These are phyloP conservation scores for Leishmania braziliensis DNA, from an alignment of 208 protist species.

Conservation along the genomic window DNA sequence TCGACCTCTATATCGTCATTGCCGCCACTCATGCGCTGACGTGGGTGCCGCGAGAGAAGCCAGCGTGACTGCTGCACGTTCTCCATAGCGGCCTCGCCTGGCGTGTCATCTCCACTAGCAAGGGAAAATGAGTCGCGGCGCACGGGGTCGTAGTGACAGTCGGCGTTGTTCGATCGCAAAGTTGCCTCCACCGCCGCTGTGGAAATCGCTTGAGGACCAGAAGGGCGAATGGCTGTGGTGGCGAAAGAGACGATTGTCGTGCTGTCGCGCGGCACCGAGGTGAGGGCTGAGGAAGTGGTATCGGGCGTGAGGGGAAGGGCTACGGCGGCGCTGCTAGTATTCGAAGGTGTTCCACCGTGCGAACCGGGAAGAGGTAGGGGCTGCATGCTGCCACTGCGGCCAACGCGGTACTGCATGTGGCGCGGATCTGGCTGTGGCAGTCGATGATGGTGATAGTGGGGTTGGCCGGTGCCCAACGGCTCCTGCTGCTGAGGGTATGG, in stretches of 20 bases:
- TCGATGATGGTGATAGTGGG: constrained; percentile 9
- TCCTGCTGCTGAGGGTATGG: constrained; percentile 6
- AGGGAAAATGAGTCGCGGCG: neutral
- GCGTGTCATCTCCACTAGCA: neutral
- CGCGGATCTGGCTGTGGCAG: constrained; percentile 5
- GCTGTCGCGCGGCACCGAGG: constrained; percentile 13
- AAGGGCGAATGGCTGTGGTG: constrained; percentile 23
- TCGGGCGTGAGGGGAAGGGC: neutral
- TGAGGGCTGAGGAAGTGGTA: neutral
- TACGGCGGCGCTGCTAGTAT: neutral
- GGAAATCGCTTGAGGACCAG: neutral
- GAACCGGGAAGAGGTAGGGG: constrained; percentile 8
- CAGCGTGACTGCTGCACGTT: neutral
- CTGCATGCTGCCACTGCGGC: constrained; percentile 33
- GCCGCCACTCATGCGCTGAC: neutral
- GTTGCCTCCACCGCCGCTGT: neutral
- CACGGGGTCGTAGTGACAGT: neutral
- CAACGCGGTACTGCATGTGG: constrained; percentile 33
- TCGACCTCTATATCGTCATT: neutral
- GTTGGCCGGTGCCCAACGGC: neutral
- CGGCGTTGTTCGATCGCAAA: neutral
- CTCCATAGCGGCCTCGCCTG: neutral
- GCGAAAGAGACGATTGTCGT: constrained; percentile 11
- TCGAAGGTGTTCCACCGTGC: neutral
- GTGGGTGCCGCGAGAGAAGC: neutral